Base-by-base conservation (phyloP, 495 filamentous ascomycete genomes). In the Aspergillus coremiiformis region DNA sequence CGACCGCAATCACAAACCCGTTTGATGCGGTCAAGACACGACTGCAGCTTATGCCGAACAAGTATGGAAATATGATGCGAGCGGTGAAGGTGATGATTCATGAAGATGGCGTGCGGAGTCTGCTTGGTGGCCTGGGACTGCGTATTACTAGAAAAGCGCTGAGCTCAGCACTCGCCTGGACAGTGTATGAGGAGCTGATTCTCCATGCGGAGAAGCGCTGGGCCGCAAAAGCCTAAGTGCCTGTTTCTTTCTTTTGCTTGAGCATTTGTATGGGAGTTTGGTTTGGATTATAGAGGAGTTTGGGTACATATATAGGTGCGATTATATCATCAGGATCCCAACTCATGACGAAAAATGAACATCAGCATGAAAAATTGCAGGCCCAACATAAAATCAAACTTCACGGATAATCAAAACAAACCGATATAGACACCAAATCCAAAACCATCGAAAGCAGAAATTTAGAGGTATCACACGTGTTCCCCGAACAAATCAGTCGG, bases 1-100 rank as follows among this genome's bases (percentile, higher is more conserved):
- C 88, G 8, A 95, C 90, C 3, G 82, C 85, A 10, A 76, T 95
- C 45, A 95, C 93, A 19, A 98, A 98, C 67, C 93, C 93, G 1
- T 96, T 97, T 56, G 93, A 98, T 70, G 87, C 90, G 4, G 81
- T 97, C 66, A 98, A 98, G 78, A 98, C 93, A 14, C 74, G 93
- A 44, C 78, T 98, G 53, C 93, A 99, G 75, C 78, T 99, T 15
- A 83, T 90, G 72, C 93, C 93, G 20, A 77, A 71, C 6, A 75
- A 79, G 52, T 99, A 99, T 60, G 73, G 79, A 26, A 97, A 96
- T 60, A 89, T 95, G 86, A 61, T 87, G 52, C 80, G 84, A 24
- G 89, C 89, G 4, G 80, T 77, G 20, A 74, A 69, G 55, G 66
- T 82, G 52, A 94, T 99, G 87, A 66, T 97, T 5, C 69, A 64